phyloP scores from a whole-genome alignment of 164 flowering plant genomes.

The Sextonia rubra region DNA sequence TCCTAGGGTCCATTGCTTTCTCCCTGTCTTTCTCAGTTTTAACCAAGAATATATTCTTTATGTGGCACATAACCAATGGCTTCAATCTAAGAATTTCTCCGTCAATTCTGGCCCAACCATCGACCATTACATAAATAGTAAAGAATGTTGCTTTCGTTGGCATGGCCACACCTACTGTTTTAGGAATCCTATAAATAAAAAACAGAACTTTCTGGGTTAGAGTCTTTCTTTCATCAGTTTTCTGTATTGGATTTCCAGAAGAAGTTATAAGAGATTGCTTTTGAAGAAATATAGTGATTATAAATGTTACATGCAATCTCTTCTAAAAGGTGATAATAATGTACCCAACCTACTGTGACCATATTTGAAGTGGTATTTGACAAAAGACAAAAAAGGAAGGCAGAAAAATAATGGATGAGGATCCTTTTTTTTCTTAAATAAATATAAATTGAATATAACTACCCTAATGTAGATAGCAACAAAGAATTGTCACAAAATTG shows the following conservation, averaged over 20 bases:
- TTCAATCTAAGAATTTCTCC: constrained; percentile 76
- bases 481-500: not conserved
- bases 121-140: constrained; percentile 81
- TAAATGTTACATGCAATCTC: too few relatives aligned
- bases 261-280: not conserved
- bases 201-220: constrained; percentile 5
- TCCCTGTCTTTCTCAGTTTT: constrained; percentile 82
- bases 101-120: constrained; percentile 96
- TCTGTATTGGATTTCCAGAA: not conserved
- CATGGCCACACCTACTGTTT: constrained; percentile 66
- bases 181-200: constrained; percentile 55
- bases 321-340: not conserved
- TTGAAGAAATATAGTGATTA: not conserved
- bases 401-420: too few relatives aligned
- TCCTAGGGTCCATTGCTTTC: constrained; percentile 83
- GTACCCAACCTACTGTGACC: not conserved
- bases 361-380: not conserved
- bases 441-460: too few relatives aligned
- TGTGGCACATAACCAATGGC: constrained; percentile 65
- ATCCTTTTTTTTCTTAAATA: too few relatives aligned
- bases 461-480: too few relatives aligned
- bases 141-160: constrained; percentile 95
- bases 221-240: not conserved
- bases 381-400: too few relatives aligned
- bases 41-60: constrained; percentile 79